Conservation (phyloP, 2,329 filamentous ascomycete species). For the Malbranchea cinnamomea region DNA sequence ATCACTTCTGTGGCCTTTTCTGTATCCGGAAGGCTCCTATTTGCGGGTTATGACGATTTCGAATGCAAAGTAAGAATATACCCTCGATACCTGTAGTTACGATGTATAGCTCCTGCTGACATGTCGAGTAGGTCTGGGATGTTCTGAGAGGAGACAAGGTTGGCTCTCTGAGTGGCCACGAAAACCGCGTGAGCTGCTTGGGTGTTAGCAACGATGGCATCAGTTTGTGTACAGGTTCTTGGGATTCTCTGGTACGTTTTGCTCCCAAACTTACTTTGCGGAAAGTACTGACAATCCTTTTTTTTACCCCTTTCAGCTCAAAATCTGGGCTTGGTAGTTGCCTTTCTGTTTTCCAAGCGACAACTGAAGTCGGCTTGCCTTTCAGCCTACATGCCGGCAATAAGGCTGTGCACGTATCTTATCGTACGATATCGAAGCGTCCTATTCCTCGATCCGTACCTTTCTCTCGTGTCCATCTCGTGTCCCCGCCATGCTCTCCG, state of each 20-base stretch:
- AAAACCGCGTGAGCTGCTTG: conserved; percentile 96
- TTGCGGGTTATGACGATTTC: conserved; percentile 96
- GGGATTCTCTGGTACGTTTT: conserved; percentile 85
- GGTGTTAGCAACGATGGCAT: conserved; percentile 98
- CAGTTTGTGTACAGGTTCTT: conserved; percentile 97
- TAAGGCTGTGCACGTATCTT: background rate
- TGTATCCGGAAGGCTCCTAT: conserved; percentile 84
- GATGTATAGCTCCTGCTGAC: conserved; percentile 14
- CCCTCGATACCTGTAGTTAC: too few species aligned
- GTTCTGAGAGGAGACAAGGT: conserved; percentile 93
- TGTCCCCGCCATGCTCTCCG: background rate
- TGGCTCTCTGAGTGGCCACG: conserved; percentile 88
- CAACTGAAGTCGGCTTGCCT: background rate
- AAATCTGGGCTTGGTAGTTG: conserved; percentile 71
- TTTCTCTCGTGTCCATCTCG: background rate
- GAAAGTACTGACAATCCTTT: conserved; percentile 4
- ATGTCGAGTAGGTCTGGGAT: conserved; percentile 70
- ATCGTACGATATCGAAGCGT: background rate
- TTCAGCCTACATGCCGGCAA: background rate
- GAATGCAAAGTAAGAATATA: conserved; percentile 99
- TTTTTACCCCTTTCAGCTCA: conserved; percentile 42
- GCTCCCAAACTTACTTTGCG: background rate
- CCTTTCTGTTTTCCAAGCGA: background rate
- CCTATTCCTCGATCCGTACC: background rate
- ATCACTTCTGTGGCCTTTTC: conserved; percentile 98